Evolutionary conservation across 352 stramenopile genomes (phyloP), one percentile per base, ranked within the genome.

Genomic region (Salisapilia sapeloensis): DNA sequence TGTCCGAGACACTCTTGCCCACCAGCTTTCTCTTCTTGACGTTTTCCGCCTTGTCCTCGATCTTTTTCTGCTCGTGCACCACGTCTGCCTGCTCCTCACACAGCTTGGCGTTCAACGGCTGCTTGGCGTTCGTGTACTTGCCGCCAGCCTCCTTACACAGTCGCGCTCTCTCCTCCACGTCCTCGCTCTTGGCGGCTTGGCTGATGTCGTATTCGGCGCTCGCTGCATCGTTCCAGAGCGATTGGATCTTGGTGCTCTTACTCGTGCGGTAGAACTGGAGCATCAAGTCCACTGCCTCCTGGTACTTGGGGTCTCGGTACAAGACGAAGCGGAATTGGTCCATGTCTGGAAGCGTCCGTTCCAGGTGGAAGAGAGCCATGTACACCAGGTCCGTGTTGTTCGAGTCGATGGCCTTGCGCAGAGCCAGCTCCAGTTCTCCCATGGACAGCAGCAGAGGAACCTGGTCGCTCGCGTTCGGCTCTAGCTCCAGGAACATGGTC

Each of bases 321-420:
- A 87, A 38, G 23, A 87, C 72, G 40, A 67, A 79, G 15, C 60
- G 58, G 44, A 87, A 78, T 48, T 87, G 65, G 27, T 87, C 72
- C 61, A 78, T 78, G 3, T 62, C 74, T 20, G 72, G 72, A 30
- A 87, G 46, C 5, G 67, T 79, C 14, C 72, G 65, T 35, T 87
- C 72, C 30, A 93, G 33, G 39, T 91, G 71, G 49, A 93, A 86
- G 5, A 95, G 52, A 24, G 74, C 76, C 57, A 90, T 84, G 42
- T 89, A 92, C 16, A 93, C 62, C 19, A 95, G 54, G 33, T 95
- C 79, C 6, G 69, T 81, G 37, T 93, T 83, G 49, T 84, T 89
- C 12, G 74, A 89, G 38, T 82, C 65, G 25, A 94, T 56, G 21
- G 82, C 77, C 42, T 93, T 93, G 42, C 71, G 65, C 42, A 95